phyloP scores from a whole-genome alignment of 2,329 filamentous ascomycete species.

The Cadophora gregata region DNA sequence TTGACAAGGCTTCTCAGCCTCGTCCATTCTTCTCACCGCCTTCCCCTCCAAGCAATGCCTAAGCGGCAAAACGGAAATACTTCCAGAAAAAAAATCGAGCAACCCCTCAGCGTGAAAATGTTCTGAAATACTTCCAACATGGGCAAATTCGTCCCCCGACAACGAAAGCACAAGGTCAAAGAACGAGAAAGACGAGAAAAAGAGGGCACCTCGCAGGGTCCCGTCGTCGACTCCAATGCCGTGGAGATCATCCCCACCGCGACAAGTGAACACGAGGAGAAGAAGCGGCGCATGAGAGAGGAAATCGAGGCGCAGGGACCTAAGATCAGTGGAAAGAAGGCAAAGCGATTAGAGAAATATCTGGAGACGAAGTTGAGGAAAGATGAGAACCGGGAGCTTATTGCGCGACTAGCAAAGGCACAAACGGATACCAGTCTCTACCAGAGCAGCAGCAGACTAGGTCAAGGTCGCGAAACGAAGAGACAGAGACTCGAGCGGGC shows the following conservation, averaged over 20 bases:
- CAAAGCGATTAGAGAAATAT: slow-evolving; percentile 71
- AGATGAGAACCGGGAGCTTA: slow-evolving; percentile 84
- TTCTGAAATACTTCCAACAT: slow-evolving; percentile 17
- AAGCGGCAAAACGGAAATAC: slow-evolving; percentile 18
- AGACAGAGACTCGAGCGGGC: slow-evolving; percentile 69
- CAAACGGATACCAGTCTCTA: slow-evolving; percentile 85
- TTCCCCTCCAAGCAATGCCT: slow-evolving; percentile 10
- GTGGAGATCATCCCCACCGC: slow-evolving; percentile 56
- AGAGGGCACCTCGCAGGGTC: slow-evolving; percentile 46
- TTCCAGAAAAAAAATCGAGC: slow-evolving; percentile 1
- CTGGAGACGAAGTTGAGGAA: slow-evolving; percentile 91
- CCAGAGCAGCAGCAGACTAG: slow-evolving; percentile 77
- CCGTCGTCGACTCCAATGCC: slow-evolving; percentile 58
- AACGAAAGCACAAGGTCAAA: slow-evolving; percentile 72
- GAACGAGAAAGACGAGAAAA: slow-evolving; percentile 62
- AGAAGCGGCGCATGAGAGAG: slow-evolving; percentile 60
- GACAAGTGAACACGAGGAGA: slow-evolving; percentile 55
- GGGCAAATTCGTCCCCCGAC: slow-evolving; percentile 63
- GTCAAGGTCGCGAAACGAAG: slow-evolving; percentile 74
- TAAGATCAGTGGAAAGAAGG: slow-evolving; percentile 69
- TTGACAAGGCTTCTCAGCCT: slow-evolving; percentile 32
- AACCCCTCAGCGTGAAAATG: slow-evolving; percentile 1
- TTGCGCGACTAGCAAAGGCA: slow-evolving; percentile 80
- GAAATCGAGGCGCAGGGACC: slow-evolving; percentile 57
- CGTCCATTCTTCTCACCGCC: slow-evolving; percentile 18